These are phyloP conservation scores for Scheffersomyces lignosus DNA, from an alignment of 805 yeast genomes.

Conservation along the genomic window DNA sequence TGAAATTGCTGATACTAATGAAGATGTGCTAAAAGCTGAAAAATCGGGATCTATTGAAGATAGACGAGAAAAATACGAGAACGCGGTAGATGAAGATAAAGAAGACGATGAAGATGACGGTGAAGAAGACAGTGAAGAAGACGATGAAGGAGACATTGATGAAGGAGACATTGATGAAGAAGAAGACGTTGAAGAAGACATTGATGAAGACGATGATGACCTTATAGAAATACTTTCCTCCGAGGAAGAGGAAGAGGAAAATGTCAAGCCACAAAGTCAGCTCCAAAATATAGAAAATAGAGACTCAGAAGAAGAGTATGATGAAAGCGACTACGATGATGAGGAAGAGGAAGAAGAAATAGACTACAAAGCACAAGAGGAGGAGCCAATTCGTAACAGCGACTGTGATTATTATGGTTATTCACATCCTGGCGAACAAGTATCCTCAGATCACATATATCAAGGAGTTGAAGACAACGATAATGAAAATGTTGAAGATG, in stretches of 20 bases:
- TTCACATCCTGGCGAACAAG: neutral
- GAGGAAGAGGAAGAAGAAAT: slow-evolving; percentile 2
- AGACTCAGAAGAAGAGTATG: neutral
- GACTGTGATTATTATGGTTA: neutral
- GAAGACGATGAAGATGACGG: slow-evolving; percentile 2
- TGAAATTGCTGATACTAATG: neutral
- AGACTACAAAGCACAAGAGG: no score
- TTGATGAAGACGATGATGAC: neutral
- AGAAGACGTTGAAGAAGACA: neutral
- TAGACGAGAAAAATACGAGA: neutral
- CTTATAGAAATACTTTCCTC: neutral
- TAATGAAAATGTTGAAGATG: no score
- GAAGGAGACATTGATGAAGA: slow-evolving; percentile 1
- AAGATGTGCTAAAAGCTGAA: slow-evolving; percentile 2
- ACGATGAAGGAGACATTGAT: neutral
- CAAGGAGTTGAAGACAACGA: no score
- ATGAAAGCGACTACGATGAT: neutral
- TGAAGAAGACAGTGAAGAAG: neutral
- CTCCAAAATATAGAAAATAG: neutral
- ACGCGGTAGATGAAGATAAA: neutral
- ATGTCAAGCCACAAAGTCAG: neutral
- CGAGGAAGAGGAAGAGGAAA: slow-evolving; percentile 4
- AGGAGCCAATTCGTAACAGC: neutral
- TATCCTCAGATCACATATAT: neutral
- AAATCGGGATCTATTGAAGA: no score